Evolutionary conservation across 257 asterid species (phyloP), one percentile per base, ranked within the genome.

Genomic region (Nicotiana tomentosiformis): DNA sequence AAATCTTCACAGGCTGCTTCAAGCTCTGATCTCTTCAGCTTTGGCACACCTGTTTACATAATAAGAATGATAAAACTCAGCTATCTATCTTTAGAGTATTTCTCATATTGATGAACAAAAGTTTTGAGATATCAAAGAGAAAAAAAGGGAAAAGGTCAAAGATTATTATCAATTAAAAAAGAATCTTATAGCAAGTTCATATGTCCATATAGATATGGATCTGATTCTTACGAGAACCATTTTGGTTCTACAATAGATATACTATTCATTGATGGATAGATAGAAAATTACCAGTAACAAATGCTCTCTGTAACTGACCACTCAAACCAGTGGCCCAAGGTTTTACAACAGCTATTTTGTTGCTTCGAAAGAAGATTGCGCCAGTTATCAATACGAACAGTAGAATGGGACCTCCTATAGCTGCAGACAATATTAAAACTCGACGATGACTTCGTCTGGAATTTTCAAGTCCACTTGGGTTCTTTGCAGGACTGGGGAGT

Each of bases 261-360:
- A 64, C 43, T 49, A 26, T 39, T 30, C 15, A 55, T 35, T 83
- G 4, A 11, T 76, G 5, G 5, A 77, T 62, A 78, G 68, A 43
- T 81, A 16, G 49, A 29, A 76, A 49, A 16, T 78, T 91, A 93
- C 97, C 99, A 4, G 97, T 92, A 30, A 94, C 90, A 49, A 93
- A 92, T 26, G 97, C 98, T 88, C 89, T 90, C 88, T 94, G 98
- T 55, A 96, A 94, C 90, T 94, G 98, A 66, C 98, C 98, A 35
- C 99, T 96, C 88, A 96, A 86, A 84, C 99, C 99, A 1, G 98
- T 89, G 43, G 91, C 91, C 98, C 99, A 94, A 11, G 99, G 99
- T 83, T 83, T 96, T 84, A 94, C 99, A 67, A 93, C 90, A 14
- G 93, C 90, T 86, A 90, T 93, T 83, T 89, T 96, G 74, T 88